phyloP scores from a whole-genome alignment of 768 basidiomycete species.

The Termitomyces sp. region DNA sequence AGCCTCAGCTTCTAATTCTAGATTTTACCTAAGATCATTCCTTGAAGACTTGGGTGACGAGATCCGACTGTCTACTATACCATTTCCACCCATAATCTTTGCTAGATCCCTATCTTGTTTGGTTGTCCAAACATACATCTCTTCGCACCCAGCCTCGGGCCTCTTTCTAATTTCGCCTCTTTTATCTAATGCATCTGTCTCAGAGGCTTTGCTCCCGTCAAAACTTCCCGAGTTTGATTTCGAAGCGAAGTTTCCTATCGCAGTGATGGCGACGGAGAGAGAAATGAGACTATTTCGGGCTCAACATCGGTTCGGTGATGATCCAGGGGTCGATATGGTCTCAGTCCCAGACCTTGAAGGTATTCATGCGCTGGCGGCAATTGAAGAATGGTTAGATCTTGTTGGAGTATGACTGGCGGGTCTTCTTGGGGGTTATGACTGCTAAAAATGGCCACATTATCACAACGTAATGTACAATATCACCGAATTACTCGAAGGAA shows the following conservation, averaged over 20 bases:
- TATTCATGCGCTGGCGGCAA: constrained; percentile 35
- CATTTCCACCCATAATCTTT: constrained; percentile 60
- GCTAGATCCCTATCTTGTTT: constrained; percentile 48
- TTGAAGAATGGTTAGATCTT: constrained; percentile 57
- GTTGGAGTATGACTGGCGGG: constrained; percentile 40
- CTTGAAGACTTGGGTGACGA: constrained; percentile 40
- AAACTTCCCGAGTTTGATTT: constrained; percentile 53
- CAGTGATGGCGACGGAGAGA: constrained; percentile 39
- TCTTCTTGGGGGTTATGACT: not conserved
- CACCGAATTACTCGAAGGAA: not conserved
- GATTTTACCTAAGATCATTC: not conserved
- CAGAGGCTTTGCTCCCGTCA: constrained; percentile 30
- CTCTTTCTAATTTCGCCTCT: constrained; percentile 64
- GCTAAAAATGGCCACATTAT: not conserved
- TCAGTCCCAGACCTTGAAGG: constrained; percentile 34
- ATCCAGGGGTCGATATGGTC: constrained; percentile 38
- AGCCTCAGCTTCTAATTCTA: constrained; percentile 10
- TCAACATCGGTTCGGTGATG: constrained; percentile 40
- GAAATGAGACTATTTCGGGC: constrained; percentile 33
- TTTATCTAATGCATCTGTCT: constrained; percentile 35
- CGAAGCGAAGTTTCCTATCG: constrained; percentile 63
- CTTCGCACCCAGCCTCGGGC: constrained; percentile 61
- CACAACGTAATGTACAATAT: constrained; percentile 12
- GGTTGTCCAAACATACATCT: constrained; percentile 67
- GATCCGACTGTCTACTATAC: constrained; percentile 40